A percentile compares a stretch with the other conserved stretches of the same genome.
Evolutionary conservation across 2,329 filamentous ascomycete genomes (phyloP).

Genomic region (Ophiocordyceps camponoti-leonardi): DNA sequence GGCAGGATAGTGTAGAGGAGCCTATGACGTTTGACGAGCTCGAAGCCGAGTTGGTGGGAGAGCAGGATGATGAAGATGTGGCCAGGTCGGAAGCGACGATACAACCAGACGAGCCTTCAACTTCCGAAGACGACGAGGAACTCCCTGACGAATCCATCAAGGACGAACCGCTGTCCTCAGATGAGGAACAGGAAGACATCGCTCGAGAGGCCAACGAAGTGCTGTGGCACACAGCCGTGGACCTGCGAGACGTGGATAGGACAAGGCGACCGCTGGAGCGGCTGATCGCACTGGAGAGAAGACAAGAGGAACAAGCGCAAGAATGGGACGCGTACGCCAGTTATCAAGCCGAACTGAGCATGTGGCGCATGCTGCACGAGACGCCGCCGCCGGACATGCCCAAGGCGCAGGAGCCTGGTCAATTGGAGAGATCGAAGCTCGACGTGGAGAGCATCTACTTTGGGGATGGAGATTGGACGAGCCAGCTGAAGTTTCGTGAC

Average conservation of each 20-base stretch:
- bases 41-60: conserved; percentile 17
- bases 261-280: conserved; percentile 17
- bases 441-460: conserved; percentile 19
- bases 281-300: conserved; percentile 22
- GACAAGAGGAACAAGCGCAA: conserved; percentile 27
- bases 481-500: conserved; percentile 15
- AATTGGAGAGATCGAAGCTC: conserved; percentile 10
- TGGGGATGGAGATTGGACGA: conserved; percentile 21
- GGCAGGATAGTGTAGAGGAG: conserved; percentile 8
- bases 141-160: conserved; percentile 1
- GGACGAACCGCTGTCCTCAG: conserved; percentile 4
- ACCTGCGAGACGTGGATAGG: conserved; percentile 18
- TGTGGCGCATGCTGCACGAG: conserved; percentile 28
- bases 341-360: conserved; percentile 21
- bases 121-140: conserved; percentile 6
- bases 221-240: conserved; percentile 21
- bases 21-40: conserved; percentile 25
- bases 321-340: conserved; percentile 21
- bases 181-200: conserved; percentile 14
- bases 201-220: conserved; percentile 24
- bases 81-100: background rate
- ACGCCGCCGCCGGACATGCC: conserved; percentile 17
- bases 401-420: conserved; percentile 13
- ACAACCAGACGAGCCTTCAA: background rate
- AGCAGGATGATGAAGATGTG: conserved; percentile 2